phyloP scores from a whole-genome alignment of 441 rosid species.

The Populus tomentosa region DNA sequence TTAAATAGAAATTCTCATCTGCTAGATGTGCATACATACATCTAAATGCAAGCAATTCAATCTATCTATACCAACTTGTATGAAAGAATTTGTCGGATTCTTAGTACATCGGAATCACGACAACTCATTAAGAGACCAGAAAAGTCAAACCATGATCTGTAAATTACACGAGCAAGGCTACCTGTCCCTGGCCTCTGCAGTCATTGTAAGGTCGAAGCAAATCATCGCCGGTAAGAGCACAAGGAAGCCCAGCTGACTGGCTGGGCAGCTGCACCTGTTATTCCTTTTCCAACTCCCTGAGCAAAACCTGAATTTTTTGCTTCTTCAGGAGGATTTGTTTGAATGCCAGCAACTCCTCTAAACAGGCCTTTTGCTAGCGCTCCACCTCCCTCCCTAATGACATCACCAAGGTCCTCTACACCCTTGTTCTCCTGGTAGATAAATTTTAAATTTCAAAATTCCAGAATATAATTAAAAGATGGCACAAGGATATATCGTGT shows the following conservation, averaged over 20 bases:
- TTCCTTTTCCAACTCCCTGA: constrained; percentile 97
- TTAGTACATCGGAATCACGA: not conserved
- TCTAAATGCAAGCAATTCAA: not conserved
- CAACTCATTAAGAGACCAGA: not conserved
- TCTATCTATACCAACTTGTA: not conserved
- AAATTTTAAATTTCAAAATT: constrained; percentile 14
- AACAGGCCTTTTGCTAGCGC: constrained; percentile 96
- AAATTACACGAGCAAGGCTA: constrained; percentile 19
- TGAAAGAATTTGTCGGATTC: not conserved
- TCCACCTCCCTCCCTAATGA: constrained; percentile 99
- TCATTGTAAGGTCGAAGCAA: constrained; percentile 86
- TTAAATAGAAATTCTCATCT: too few species aligned
- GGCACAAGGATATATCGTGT: not conserved
- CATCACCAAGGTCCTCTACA: constrained; percentile 94
- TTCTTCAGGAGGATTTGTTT: constrained; percentile 98
- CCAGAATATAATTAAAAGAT: not conserved
- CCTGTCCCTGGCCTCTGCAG: constrained; percentile 94
- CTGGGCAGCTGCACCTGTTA: constrained; percentile 98
- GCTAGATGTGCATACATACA: too few species aligned
- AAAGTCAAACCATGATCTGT: not conserved
- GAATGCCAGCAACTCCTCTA: constrained; percentile 98
- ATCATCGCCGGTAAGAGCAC: constrained; percentile 69
- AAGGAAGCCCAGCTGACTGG: constrained; percentile 88
- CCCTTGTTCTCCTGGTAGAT: constrained; percentile 85
- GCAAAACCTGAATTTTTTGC: constrained; percentile 96